These are phyloP conservation scores for Botrytis elliptica DNA, from an alignment of 2,329 filamentous ascomycete species.

Conservation along the genomic window DNA sequence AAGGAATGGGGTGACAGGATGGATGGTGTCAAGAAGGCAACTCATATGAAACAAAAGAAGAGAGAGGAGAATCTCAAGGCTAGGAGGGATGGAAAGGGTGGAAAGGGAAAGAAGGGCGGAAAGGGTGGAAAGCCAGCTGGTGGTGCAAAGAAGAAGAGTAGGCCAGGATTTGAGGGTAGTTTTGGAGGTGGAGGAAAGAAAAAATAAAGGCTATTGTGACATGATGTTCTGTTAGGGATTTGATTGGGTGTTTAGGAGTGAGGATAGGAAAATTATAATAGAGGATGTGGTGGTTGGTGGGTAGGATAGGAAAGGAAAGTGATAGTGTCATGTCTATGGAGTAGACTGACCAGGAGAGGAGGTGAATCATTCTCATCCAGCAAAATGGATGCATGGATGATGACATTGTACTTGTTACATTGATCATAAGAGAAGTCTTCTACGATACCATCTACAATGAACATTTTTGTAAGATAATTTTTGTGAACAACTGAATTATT, in stretches of 20 bases:
- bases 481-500: not conserved
- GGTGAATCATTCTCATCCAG: not conserved
- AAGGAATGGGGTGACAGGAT: slow-evolving; percentile 78
- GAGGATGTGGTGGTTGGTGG: not conserved
- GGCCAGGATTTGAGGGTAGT: slow-evolving; percentile 59
- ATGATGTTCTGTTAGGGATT: not conserved
- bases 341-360: not conserved
- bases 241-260: not conserved
- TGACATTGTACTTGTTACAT: not conserved
- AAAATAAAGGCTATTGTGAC: not conserved
- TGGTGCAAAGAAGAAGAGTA: slow-evolving; percentile 49
- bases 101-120: slow-evolving; percentile 56
- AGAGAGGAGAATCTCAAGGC: slow-evolving; percentile 75
- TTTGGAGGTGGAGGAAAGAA: slow-evolving; percentile 36
- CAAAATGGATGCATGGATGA: not conserved
- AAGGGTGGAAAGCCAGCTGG: slow-evolving; percentile 50
- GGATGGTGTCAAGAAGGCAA: slow-evolving; percentile 70
- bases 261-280: not conserved
- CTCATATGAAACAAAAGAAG: slow-evolving; percentile 79
- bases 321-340: not conserved
- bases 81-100: slow-evolving; percentile 72
- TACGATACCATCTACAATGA: not conserved
- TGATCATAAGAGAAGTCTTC: not conserved
- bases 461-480: not conserved
- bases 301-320: not conserved